Evolutionary conservation across 1,139 yeast species (phyloP).

Genomic region (Lizanozyma gosingica): DNA sequence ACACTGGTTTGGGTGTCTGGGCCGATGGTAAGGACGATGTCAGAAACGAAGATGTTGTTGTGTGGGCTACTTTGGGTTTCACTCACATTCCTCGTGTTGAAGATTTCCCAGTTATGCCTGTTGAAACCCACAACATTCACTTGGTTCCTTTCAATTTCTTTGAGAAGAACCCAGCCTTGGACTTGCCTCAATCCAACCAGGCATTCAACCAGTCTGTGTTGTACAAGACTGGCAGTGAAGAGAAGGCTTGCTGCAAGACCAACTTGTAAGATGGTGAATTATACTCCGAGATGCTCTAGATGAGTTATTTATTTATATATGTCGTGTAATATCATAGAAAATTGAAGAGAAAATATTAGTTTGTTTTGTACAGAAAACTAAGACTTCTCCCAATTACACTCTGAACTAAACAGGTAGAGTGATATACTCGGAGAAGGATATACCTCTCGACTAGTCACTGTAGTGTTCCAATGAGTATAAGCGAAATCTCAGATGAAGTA

Average conservation of each 20-base stretch:
- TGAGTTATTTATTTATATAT: not conserved
- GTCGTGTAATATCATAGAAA: no score
- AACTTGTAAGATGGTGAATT: slow-evolving; percentile 13
- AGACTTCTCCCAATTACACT: no score
- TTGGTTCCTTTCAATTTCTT: slow-evolving; percentile 74
- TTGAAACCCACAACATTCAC: slow-evolving; percentile 61
- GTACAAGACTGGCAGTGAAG: slow-evolving; percentile 16
- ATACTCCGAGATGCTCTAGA: not conserved
- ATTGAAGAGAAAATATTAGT: no score
- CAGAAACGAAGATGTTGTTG: slow-evolving; percentile 72
- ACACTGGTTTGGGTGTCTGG: slow-evolving; percentile 58
- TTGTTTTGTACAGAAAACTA: no score
- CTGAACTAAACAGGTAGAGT: no score
- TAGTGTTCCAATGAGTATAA: no score
- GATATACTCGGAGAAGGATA: no score
- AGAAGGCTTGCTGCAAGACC: slow-evolving; percentile 37
- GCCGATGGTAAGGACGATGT: slow-evolving; percentile 63
- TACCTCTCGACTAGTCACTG: no score
- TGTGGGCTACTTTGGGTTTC: slow-evolving; percentile 83
- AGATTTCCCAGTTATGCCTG: slow-evolving; percentile 93
- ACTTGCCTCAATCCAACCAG: slow-evolving; percentile 68
- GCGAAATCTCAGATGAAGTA: no score
- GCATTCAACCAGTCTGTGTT: slow-evolving; percentile 61
- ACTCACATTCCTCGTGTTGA: slow-evolving; percentile 85
- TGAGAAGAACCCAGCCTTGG: slow-evolving; percentile 74